These are phyloP conservation scores for Auxenochlorella protothecoides DNA, from an alignment of 139 green algal genomes.

Conservation along the genomic window DNA sequence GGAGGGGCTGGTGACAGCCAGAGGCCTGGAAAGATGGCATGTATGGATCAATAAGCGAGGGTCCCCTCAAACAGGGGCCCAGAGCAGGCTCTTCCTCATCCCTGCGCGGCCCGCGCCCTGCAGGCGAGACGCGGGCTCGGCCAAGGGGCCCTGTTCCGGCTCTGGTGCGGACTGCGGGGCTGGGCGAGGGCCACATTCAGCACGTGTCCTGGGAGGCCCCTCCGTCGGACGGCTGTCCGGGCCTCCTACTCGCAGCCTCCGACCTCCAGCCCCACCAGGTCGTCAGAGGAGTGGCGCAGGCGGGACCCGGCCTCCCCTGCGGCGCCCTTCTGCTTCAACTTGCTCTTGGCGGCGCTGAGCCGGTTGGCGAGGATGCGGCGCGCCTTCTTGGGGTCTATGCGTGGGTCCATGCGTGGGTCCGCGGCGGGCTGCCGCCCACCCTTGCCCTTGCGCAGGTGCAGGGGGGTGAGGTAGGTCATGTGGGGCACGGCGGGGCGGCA, in stretches of 20 bases:
- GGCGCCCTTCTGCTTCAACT: slow-evolving; percentile 57
- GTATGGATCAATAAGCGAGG: too few relatives aligned
- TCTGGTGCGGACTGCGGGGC: too few relatives aligned
- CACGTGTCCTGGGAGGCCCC: too few relatives aligned
- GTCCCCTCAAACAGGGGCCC: too few relatives aligned
- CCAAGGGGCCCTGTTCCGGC: background rate
- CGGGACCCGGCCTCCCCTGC: background rate
- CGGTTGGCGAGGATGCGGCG: slow-evolving; percentile 71
- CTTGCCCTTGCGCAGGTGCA: slow-evolving; percentile 46
- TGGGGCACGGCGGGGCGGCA: slow-evolving; percentile 12
- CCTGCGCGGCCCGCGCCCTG: too few relatives aligned
- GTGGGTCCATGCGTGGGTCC: slow-evolving; percentile 70
- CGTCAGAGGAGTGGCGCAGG: background rate
- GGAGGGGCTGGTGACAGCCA: too few relatives aligned
- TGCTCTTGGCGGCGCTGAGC: slow-evolving; percentile 54
- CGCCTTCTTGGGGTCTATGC: slow-evolving; percentile 60
- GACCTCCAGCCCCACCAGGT: background rate
- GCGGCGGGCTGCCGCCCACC: slow-evolving; percentile 52
- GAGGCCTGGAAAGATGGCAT: too few relatives aligned
- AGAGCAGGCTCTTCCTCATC: too few relatives aligned
- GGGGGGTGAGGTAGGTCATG: slow-evolving; percentile 16
- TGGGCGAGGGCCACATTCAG: background rate
- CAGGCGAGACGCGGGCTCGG: too few relatives aligned
- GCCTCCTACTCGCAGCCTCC: background rate
- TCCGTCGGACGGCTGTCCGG: too few relatives aligned